Conservation (phyloP, 2,329 filamentous ascomycete genomes). For the Taxawa tesnikishii region DNA sequence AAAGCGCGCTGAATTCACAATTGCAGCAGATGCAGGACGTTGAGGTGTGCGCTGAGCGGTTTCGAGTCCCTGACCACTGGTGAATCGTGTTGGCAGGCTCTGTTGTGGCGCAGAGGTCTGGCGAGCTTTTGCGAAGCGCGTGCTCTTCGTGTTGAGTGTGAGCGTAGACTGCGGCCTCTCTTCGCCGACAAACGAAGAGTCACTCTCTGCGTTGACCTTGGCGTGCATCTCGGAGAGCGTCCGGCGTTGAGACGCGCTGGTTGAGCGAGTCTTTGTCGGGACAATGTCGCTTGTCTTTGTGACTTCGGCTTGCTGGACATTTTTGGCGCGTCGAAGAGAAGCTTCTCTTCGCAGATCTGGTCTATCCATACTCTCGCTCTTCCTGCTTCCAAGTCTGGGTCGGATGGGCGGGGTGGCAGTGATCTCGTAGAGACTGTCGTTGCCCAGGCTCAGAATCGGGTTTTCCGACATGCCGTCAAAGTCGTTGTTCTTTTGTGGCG, state of each 20-base stretch:
- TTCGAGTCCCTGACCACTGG: conserved; percentile 8
- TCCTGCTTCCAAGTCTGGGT: conserved; percentile 15
- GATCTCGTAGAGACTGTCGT: conserved; percentile 35
- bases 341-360: conserved; percentile 28
- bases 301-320: conserved; percentile 24
- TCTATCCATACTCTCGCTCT: conserved; percentile 16
- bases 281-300: conserved; percentile 20
- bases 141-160: conserved; percentile 34
- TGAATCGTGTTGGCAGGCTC: conserved; percentile 6
- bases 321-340: conserved; percentile 31
- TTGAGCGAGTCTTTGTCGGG: conserved; percentile 14
- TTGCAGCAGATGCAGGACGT: conserved; percentile 14
- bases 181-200: conserved; percentile 38
- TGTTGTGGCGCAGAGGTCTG: conserved; percentile 6
- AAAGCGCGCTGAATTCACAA: conserved; percentile 20
- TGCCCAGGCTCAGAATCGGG: conserved; percentile 35
- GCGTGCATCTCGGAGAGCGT: conserved; percentile 45
- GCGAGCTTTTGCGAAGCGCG: conserved; percentile 36
- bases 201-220: conserved; percentile 38
- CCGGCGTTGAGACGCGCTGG: conserved; percentile 23
- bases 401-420: conserved; percentile 27
- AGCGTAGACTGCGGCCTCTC: conserved; percentile 31
- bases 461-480: conserved; percentile 37
- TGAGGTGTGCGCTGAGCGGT: conserved; percentile 11
- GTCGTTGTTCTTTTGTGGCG: conserved; percentile 21